Base-by-base conservation (phyloP, 192 early-diverging fungal genomes). In the Glomus cerebriforme region DNA sequence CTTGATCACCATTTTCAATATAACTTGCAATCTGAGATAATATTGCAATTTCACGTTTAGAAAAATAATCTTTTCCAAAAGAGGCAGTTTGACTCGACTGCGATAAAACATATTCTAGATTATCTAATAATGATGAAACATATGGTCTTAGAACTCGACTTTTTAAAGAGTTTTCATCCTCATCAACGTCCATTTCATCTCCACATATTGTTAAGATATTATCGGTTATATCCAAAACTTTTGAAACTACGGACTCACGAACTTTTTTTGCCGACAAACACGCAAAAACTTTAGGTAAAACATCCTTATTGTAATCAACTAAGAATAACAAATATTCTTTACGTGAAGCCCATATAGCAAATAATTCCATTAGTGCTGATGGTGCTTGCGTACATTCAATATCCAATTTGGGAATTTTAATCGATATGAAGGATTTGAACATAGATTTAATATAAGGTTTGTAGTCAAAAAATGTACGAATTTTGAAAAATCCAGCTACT, bases 301-400 rank as follows among this genome's bases (percentile, higher is more conserved):
- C 84, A 4, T 84, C 80, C 2, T 82, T 74, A 78, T 94, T 88
- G 78, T 91, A 89, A 12, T 89, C 85, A 43, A 87, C 82, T 7
- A 98, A 85, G 81, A 89, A 98, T 0, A 80, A 7, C 0, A 90
- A 82, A 83, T 96, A 96, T 7, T 84, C 78, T 27, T 82, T 81
- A 34, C 88, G 85, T 45, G 87, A 84, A 7, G 96, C 86, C 97
- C 97, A 99, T 3, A 90, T 85, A 9, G 82, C 78, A 43, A 99
- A 86, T 49, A 99, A 82, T 73, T 91, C 87, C 84, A 98, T 85
- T 29, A 97, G 82, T 0, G 92, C 86, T 1, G 93, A 95, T 3
- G 95, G 90, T 58, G 92, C 88, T 82, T 99, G 97, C 6, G 96
- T 96, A 81, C 95, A 96, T 81, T 99, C 98, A 22, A 80, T 80